Evolutionary conservation across 2,329 filamentous ascomycete species (phyloP), one percentile per base, ranked within the genome.

Genomic region (Celoporthe dispersa): DNA sequence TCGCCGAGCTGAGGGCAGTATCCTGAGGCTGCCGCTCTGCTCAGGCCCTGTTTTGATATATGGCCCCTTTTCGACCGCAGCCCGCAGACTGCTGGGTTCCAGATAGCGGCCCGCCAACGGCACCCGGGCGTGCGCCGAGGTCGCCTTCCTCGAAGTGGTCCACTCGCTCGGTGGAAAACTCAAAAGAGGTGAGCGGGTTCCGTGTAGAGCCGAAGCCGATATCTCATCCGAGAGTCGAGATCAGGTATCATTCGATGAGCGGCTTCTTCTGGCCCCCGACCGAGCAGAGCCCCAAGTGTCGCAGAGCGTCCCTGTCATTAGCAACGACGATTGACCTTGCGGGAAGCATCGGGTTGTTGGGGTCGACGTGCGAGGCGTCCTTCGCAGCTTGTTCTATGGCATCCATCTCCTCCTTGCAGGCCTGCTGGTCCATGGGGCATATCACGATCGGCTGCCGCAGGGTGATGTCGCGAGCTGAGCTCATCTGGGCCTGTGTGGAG

Each of bases 331-430:
- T 96, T 9, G 88, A 90, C 72, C 91, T 90, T 1, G 94, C 91
- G 0, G 96, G 94, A n/a, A 98, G 82, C 91, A 97, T 94, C 0
- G 94, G 96, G 75, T 96, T 96, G 72, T 97, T 93, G 0, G 92
- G 92, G 75, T 95, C 94, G 71, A 98, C 91, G 72, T 92, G 90
- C 22, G 93, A 92, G 1, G 96, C 95, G 75, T 98, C 95, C 80
- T 94, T 95, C 59, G 96, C 96, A 0, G 96, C 93, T 81, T 97
- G 94, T 78, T 98, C 94, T 73, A 99, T 98, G 51, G 94, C 94
- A 76, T 97, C 94, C 94, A 99, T 98, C 82, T 98, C 96, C 78
- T 98, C 94, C 80, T 97, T 98, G 82, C 96, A 99, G 22, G 92
- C 93, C 74, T 97, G 93, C 77, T 98, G 94, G 77, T 99, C 96